Percentiles rank a stretch among this genome's conserved stretches.
These are phyloP conservation scores for Moniliella sp. DNA, from an alignment of 1,284 basidiomycete genomes.

Conservation along the genomic window DNA sequence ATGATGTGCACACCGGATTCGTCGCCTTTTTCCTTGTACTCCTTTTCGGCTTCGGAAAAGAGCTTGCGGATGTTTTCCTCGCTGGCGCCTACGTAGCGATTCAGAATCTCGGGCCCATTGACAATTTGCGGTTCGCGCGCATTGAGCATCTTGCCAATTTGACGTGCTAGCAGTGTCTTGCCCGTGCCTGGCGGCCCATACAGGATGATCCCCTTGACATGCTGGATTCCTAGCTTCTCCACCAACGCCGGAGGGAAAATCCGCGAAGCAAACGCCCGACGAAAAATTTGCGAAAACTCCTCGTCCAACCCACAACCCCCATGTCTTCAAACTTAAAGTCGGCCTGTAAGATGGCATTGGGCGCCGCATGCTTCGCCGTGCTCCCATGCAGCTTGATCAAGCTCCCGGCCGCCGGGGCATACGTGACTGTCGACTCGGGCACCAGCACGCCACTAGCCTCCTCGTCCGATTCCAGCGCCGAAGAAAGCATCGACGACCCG, in stretches of 20 bases:
- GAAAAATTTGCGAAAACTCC: slow-evolving; percentile 90
- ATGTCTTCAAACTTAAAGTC: slow-evolving; percentile 99
- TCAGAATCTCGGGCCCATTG: slow-evolving; percentile 87
- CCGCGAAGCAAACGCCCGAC: slow-evolving; percentile 88
- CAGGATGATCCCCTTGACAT: slow-evolving; percentile 88
- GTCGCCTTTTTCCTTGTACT: slow-evolving; percentile 97
- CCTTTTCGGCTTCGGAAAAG: slow-evolving; percentile 89
- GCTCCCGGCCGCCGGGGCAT: slow-evolving; percentile 61
- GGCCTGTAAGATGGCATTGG: slow-evolving; percentile 84
- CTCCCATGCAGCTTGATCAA: slow-evolving; percentile 79
- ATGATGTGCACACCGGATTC: slow-evolving; percentile 96
- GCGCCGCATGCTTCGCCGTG: slow-evolving; percentile 68
- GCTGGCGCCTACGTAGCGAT: slow-evolving; percentile 83
- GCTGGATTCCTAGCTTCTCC: slow-evolving; percentile 91
- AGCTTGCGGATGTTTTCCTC: slow-evolving; percentile 97
- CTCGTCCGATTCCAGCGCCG: slow-evolving; percentile 20
- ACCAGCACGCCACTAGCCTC: slow-evolving; percentile 50
- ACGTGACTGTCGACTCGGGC: slow-evolving; percentile 68
- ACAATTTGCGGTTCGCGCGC: slow-evolving; percentile 94
- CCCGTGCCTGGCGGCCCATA: slow-evolving; percentile 94
- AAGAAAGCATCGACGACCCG: slow-evolving; percentile 41
- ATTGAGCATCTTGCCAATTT: slow-evolving; percentile 98
- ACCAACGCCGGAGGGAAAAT: slow-evolving; percentile 95
- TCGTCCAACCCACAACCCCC: slow-evolving; percentile 90
- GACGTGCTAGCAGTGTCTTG: slow-evolving; percentile 90